Evolutionary conservation across 257 asterid genomes (phyloP), one percentile per base, ranked within the genome.

Genomic region (Orobanche coerulescens): DNA sequence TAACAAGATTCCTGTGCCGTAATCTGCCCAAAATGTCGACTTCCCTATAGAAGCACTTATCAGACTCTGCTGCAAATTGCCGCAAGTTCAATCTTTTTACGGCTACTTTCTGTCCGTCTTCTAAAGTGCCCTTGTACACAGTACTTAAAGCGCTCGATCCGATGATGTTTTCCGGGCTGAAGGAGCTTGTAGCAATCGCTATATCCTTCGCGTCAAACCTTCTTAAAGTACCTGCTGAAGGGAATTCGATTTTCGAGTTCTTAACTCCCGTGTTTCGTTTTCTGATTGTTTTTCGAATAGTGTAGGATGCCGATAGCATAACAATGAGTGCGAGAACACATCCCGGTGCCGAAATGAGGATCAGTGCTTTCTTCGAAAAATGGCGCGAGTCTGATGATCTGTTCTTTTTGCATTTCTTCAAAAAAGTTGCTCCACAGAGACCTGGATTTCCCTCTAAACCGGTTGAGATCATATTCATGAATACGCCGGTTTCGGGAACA

Each of bases 131-230:
- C 65, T 72, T 84, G 77, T 83, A 90, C 30, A 90, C 97, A 4
- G 81, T 83, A 62, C 97, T 90, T 64, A 87, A 58, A 28, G 77
- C 71, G 78, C 94, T 87, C 31, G 84, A 77, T 18, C 95, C 97
- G 51, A 90, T 80, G 28, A 87, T 50, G 75, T 83, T 84, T 1
- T 83, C 84, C 39, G 49, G 55, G 40, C 72, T 74, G 86, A 78
- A 90, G 34, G 64, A 84, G 63, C 80, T 48, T 0, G 97, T 90
- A 0, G 94, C 91, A 0, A 23, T 57, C 50, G 72, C 78, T n/a
- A 90, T 55, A 30, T 83, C 88, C 58, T 70, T 58, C 26, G 59
- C 70, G 46, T 60, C 75, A 36, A 67, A 90, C 79, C 95, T 82
- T 73, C 62, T 77, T 58, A 87, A 79, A 22, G 72, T 48, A 60